phyloP scores from a whole-genome alignment of 2,329 filamentous ascomycete genomes.

The Zasmidium citrigriseum region DNA sequence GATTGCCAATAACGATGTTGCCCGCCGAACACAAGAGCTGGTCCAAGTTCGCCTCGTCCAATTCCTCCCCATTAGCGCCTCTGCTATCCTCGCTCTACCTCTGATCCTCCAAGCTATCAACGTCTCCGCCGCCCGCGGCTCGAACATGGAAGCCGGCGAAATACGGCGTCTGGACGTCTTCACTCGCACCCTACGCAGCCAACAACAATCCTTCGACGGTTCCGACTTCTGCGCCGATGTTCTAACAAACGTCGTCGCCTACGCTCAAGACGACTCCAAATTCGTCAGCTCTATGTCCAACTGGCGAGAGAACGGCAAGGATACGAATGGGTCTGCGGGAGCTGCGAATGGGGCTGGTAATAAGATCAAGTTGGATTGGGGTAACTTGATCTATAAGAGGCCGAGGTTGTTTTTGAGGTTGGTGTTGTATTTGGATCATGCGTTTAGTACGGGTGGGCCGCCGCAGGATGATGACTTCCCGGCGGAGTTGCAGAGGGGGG shows the following conservation, averaged over 20 bases:
- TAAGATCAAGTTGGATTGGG: constrained; percentile 24
- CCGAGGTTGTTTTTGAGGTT: constrained; percentile 22
- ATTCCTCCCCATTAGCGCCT: constrained; percentile 21
- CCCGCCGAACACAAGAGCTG: constrained; percentile 22
- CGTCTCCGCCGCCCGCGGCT: constrained; percentile 22
- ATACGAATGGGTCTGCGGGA: constrained; percentile 9
- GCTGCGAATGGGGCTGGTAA: constrained; percentile 6
- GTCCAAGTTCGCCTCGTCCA: constrained; percentile 25
- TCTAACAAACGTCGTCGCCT: constrained; percentile 22
- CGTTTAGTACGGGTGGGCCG: constrained; percentile 21
- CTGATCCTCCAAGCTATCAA: constrained; percentile 24
- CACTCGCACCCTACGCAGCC: constrained; percentile 20
- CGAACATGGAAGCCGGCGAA: constrained; percentile 21
- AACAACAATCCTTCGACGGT: constrained; percentile 24
- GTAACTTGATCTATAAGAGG: constrained; percentile 23
- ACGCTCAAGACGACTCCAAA: constrained; percentile 22
- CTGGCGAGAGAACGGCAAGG: constrained; percentile 17
- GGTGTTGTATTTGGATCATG: constrained; percentile 23
- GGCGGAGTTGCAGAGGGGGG: constrained; percentile 17
- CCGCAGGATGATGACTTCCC: constrained; percentile 24
- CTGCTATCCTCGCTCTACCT: constrained; percentile 17
- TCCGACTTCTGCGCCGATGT: constrained; percentile 25
- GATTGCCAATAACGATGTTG: constrained; percentile 21
- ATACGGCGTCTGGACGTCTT: constrained; percentile 22
- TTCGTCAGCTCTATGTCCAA: constrained; percentile 23